A percentile compares a stretch with the other conserved stretches of the same genome.
Evolutionary conservation across 306 rosid genomes (phyloP).

Genomic region (Vigna hirtella): DNA sequence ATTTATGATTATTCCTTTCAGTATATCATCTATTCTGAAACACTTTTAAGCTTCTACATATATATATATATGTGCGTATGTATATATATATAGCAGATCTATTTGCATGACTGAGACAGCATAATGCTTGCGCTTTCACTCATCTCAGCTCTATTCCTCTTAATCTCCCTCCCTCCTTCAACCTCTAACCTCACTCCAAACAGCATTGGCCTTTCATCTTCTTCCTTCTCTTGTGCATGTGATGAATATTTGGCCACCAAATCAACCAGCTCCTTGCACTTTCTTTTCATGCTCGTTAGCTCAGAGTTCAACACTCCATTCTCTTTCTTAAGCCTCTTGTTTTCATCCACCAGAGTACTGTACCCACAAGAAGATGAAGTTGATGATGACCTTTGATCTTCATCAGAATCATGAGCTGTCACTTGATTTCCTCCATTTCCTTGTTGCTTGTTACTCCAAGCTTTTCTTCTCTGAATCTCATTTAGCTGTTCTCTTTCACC

Average conservation of each 20-base stretch:
- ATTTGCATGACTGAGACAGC: slow-evolving; percentile 82
- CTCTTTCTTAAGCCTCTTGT: slow-evolving; percentile 80
- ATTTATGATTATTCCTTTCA: slow-evolving; percentile 3
- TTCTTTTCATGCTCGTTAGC: slow-evolving; percentile 68
- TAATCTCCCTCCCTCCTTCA: slow-evolving; percentile 64
- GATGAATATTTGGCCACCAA: slow-evolving; percentile 61
- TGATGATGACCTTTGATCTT: slow-evolving; percentile 82
- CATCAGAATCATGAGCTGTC: slow-evolving; percentile 57
- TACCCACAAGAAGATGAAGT: slow-evolving; percentile 72
- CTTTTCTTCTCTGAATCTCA: slow-evolving; percentile 82
- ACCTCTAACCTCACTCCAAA: slow-evolving; percentile 90
- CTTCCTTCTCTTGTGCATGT: slow-evolving; percentile 25
- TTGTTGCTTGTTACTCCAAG: slow-evolving; percentile 68
- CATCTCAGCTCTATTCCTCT: slow-evolving; percentile 68
- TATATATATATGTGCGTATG: no score
- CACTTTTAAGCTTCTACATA: slow-evolving; percentile 12
- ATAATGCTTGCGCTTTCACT: slow-evolving; percentile 64
- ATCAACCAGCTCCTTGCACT: slow-evolving; percentile 74
- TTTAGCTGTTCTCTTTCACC: slow-evolving; percentile 69
- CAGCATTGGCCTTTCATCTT: slow-evolving; percentile 70
- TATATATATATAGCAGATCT: neutral
- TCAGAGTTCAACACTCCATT: slow-evolving; percentile 69
- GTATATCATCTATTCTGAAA: neutral
- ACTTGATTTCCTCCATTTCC: neutral
- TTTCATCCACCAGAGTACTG: slow-evolving; percentile 67